A percentile compares a stretch with the other conserved stretches of the same genome.
These are phyloP conservation scores for Candida ulmi DNA, from an alignment of 805 yeast genomes.

Conservation along the genomic window DNA sequence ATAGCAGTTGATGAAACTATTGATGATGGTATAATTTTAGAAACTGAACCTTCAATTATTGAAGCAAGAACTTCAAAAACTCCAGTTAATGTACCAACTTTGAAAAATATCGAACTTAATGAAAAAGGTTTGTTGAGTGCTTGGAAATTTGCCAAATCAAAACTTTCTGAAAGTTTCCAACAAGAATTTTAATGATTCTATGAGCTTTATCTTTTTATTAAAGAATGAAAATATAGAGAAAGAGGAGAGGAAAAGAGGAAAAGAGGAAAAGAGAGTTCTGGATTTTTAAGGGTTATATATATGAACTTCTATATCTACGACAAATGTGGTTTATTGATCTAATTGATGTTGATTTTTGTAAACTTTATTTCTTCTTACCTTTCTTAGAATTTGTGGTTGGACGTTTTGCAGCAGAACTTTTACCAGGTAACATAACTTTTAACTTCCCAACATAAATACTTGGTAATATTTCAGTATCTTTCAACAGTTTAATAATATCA, in stretches of 20 bases:
- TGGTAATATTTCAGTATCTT: conserved; percentile 62
- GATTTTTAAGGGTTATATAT: not conserved
- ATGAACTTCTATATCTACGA: too few species aligned
- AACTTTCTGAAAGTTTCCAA: conserved; percentile 47
- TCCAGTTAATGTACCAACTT: conserved; percentile 62
- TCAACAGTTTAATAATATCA: conserved; percentile 47
- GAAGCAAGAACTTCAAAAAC: conserved; percentile 89
- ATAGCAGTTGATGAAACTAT: conserved; percentile 87
- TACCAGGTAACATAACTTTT: conserved; percentile 55
- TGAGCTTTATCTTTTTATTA: not conserved
- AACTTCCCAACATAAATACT: conserved; percentile 67
- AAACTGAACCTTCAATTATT: conserved; percentile 81
- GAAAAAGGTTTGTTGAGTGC: conserved; percentile 80
- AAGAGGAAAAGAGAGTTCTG: too few species aligned
- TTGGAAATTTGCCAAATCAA: conserved; percentile 82
- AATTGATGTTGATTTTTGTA: not conserved
- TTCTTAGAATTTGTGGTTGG: conserved; percentile 2
- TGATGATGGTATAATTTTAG: conserved; percentile 90
- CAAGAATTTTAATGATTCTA: conserved; percentile 29
- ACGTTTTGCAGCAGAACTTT: conserved; percentile 24
- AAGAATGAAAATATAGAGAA: too few species aligned
- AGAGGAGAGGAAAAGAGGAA: too few species aligned
- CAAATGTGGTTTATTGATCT: not conserved
- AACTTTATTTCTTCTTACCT: conserved; percentile 4
- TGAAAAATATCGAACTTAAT: conserved; percentile 56